These are phyloP conservation scores for Trematosphaeria pertusa DNA, from an alignment of 2,329 filamentous ascomycete genomes.

Conservation along the genomic window DNA sequence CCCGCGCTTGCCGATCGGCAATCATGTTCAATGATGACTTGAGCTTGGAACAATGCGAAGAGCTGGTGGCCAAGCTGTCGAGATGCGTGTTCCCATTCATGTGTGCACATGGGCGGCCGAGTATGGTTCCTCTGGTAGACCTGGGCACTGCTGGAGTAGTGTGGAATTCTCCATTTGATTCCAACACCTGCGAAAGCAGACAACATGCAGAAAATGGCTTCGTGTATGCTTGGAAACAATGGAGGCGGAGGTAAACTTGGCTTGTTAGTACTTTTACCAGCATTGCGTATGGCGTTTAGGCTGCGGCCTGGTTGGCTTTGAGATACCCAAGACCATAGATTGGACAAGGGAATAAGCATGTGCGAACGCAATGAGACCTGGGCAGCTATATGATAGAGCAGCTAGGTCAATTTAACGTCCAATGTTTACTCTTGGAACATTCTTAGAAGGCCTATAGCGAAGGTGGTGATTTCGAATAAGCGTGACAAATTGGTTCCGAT, in stretches of 20 bases:
- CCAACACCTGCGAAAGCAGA: not conserved
- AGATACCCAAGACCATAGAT: not conserved
- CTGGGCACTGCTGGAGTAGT: conserved; percentile 14
- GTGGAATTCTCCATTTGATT: not conserved
- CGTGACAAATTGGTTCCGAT: conserved; percentile 50
- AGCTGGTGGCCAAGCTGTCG: conserved; percentile 64
- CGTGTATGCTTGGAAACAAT: conserved; percentile 15
- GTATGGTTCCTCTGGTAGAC: conserved; percentile 56
- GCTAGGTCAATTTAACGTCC: conserved; percentile 50
- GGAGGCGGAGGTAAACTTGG: conserved; percentile 5
- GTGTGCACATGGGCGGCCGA: conserved; percentile 76
- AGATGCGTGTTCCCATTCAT: conserved; percentile 77
- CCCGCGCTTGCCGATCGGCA: conserved; percentile 77
- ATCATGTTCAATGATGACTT: conserved; percentile 86
- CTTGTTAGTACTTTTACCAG: not conserved
- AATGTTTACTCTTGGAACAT: conserved; percentile 46
- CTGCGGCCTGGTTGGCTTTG: no score
- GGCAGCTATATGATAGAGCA: conserved; percentile 39
- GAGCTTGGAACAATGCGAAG: conserved; percentile 62
- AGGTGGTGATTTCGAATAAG: conserved; percentile 46
- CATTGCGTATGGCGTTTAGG: not conserved
- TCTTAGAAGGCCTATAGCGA: conserved; percentile 49
- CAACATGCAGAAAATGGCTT: conserved; percentile 1
- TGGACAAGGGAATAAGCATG: conserved; percentile 19
- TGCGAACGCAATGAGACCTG: conserved; percentile 49